phyloP scores from a whole-genome alignment of 2,329 filamentous ascomycete genomes.

The Microsporum ferrugineum region DNA sequence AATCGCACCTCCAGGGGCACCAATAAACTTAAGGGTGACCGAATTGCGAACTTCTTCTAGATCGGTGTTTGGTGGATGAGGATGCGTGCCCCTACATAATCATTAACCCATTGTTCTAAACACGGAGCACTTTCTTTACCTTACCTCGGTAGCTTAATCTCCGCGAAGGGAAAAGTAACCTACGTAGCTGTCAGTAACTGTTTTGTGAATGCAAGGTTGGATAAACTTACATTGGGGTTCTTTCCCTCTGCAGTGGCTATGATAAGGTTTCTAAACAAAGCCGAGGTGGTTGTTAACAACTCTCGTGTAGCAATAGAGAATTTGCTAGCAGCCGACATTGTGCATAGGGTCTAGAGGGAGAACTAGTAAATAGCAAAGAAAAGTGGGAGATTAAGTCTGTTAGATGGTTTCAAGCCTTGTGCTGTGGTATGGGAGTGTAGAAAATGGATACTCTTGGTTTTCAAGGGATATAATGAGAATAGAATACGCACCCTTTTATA shows the following conservation, averaged over 20 bases:
- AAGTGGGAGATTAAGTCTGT: too few species aligned
- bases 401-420: too few species aligned
- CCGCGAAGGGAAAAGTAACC: not conserved
- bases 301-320: not conserved
- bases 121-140: too few species aligned
- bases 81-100: not conserved
- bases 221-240: not conserved
- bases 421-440: too few species aligned
- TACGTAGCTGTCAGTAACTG: not conserved
- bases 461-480: too few species aligned
- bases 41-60: slow-evolving; percentile 2
- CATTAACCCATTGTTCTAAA: too few species aligned
- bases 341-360: too few species aligned
- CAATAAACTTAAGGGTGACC: not conserved
- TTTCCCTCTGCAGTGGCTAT: not conserved
- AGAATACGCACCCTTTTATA: too few species aligned
- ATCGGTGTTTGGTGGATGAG: not conserved
- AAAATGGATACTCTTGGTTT: too few species aligned
- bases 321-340: too few species aligned
- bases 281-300: not conserved
- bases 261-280: not conserved
- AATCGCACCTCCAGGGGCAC: not conserved
- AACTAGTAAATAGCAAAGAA: too few species aligned
- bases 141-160: not conserved
- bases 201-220: not conserved